A percentile compares a stretch with the other conserved stretches of the same genome.
Evolutionary conservation across 2,329 filamentous ascomycete genomes (phyloP).

Genomic region (Neofusicoccum umdonicola): DNA sequence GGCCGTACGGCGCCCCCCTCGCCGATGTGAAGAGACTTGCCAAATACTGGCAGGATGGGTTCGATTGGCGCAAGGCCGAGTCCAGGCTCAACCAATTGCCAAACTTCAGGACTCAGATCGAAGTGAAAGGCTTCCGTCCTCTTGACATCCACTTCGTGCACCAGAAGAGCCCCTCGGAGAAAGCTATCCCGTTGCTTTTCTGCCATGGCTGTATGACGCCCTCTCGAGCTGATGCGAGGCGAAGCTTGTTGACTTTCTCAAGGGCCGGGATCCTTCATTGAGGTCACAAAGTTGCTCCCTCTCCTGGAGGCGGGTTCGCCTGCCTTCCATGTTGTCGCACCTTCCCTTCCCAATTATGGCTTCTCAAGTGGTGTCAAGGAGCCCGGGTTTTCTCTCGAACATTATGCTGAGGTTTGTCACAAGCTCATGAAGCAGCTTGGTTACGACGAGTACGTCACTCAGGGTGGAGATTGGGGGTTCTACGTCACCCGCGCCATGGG

Average conservation of each 20-base stretch:
- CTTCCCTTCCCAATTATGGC: slow-evolving; percentile 56
- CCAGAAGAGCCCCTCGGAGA: slow-evolving; percentile 49
- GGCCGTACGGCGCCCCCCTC: slow-evolving; percentile 61
- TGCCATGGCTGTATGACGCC: slow-evolving; percentile 57
- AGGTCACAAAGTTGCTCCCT: slow-evolving; percentile 61
- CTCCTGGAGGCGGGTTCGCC: slow-evolving; percentile 44
- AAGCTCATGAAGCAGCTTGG: slow-evolving; percentile 68
- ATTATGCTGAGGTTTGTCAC: slow-evolving; percentile 65
- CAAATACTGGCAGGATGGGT: slow-evolving; percentile 55
- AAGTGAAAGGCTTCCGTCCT: slow-evolving; percentile 58
- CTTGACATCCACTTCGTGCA: slow-evolving; percentile 66
- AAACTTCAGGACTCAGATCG: slow-evolving; percentile 56
- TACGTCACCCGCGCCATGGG: slow-evolving; percentile 63
- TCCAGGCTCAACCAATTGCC: slow-evolving; percentile 58
- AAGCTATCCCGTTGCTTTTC: slow-evolving; percentile 65
- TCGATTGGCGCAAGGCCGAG: slow-evolving; percentile 63
- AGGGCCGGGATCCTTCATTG: slow-evolving; percentile 67
- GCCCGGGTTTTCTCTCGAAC: slow-evolving; percentile 56
- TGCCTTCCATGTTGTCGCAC: slow-evolving; percentile 54
- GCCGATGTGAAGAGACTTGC: slow-evolving; percentile 59
- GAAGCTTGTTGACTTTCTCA: not conserved
- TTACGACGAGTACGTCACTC: slow-evolving; percentile 57
- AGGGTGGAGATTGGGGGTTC: slow-evolving; percentile 69
- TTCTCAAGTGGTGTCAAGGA: slow-evolving; percentile 52
- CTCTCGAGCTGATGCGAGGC: not conserved